Percentiles rank a stretch among this genome's conserved stretches.
Evolutionary conservation across 2,329 filamentous ascomycete species (phyloP).

Genomic region (Penicillium sp.): DNA sequence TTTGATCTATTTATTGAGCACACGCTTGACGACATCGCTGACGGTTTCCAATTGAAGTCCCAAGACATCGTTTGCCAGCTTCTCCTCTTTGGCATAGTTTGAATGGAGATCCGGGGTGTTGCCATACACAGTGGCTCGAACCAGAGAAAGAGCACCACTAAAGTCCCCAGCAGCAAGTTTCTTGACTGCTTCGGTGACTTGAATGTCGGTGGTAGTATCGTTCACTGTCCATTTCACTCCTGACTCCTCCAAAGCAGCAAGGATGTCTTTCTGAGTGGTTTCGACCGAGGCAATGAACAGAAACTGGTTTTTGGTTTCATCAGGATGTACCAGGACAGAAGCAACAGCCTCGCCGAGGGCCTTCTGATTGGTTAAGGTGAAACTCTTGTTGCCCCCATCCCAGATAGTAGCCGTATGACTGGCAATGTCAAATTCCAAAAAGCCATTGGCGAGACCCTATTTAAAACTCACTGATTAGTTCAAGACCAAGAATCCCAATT

Average conservation of each 20-base stretch:
- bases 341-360: slow-evolving; percentile 56
- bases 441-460: slow-evolving; percentile 49
- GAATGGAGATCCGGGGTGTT: slow-evolving; percentile 20
- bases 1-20: neutral
- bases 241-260: slow-evolving; percentile 52
- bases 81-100: slow-evolving; percentile 27
- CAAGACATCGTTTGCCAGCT: slow-evolving; percentile 24
- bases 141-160: slow-evolving; percentile 23
- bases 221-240: slow-evolving; percentile 54
- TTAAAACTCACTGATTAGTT: neutral
- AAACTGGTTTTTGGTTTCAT: slow-evolving; percentile 59
- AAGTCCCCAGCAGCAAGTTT: slow-evolving; percentile 27
- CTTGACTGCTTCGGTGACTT: slow-evolving; percentile 17
- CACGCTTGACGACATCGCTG: slow-evolving; percentile 18
- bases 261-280: slow-evolving; percentile 58
- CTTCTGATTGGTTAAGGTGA: slow-evolving; percentile 53
- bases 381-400: slow-evolving; percentile 57
- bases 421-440: slow-evolving; percentile 54
- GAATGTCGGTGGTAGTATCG: slow-evolving; percentile 31
- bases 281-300: slow-evolving; percentile 59
- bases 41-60: slow-evolving; percentile 24
- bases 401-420: slow-evolving; percentile 55
- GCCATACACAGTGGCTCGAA: slow-evolving; percentile 24
- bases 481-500: neutral
- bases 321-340: slow-evolving; percentile 50